Conservation (phyloP, 2,329 filamentous ascomycete genomes). For the Pleurostoma richardsiae region DNA sequence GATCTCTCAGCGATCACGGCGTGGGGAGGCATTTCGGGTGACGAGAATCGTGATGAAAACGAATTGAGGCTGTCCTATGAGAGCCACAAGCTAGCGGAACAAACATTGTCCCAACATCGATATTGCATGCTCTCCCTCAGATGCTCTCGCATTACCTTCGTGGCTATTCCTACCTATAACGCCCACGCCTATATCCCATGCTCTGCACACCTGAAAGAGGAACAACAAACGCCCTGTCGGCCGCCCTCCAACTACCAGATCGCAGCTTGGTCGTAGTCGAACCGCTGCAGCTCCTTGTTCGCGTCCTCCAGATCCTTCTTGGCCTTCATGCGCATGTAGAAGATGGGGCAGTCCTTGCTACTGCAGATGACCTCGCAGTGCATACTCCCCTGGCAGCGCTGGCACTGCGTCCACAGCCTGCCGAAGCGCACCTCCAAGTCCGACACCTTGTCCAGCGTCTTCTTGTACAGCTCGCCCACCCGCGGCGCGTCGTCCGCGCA, state of each 20-base stretch:
- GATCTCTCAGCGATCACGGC: no score
- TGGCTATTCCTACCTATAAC: no score
- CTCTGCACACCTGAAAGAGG: no score
- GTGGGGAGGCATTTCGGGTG: no score
- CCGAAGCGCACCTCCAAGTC: constrained; percentile 93
- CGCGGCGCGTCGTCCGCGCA: constrained; percentile 81
- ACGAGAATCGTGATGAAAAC: no score
- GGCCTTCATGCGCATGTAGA: constrained; percentile 99
- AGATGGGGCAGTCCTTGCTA: constrained; percentile 94
- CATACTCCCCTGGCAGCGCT: constrained; percentile 95
- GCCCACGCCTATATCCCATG: no score
- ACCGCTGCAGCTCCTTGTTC: constrained; percentile 82
- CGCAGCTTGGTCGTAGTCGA: constrained; percentile 78
- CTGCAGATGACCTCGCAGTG: constrained; percentile 98
- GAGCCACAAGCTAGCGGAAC: no score
- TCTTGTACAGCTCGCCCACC: constrained; percentile 89
- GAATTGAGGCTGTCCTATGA: no score
- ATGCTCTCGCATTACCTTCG: no score
- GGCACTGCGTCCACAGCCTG: constrained; percentile 94
- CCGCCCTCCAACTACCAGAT: constrained; percentile 36
- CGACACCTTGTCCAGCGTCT: constrained; percentile 79
- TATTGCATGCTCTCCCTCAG: no score
- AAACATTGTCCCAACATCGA: no score
- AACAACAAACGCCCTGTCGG: no score
- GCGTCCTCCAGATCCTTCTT: constrained; percentile 98